Percentiles rank a stretch among this genome's conserved stretches.
Conservation (phyloP, 345 rosid species). For the Adansonia digitata region DNA sequence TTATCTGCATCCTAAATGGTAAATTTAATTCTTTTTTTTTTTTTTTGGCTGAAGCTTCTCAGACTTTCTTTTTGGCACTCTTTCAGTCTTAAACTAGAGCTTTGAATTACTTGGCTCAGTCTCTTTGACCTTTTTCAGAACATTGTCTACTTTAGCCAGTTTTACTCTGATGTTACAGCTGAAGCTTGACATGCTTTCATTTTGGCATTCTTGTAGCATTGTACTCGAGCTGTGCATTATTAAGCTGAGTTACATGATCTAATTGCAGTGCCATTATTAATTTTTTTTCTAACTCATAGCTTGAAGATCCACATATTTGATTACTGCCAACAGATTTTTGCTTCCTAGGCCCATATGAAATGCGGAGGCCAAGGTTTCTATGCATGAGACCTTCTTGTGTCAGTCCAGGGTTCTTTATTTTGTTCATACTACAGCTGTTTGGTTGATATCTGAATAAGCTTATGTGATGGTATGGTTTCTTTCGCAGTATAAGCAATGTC, state of each 20-base stretch:
- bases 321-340: not conserved
- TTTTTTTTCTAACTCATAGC: not conserved
- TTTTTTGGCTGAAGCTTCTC: not conserved
- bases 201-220: not conserved
- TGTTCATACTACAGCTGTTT: not conserved
- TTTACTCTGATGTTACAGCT: not conserved
- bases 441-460: conserved; percentile 8
- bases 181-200: not conserved
- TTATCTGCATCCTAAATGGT: not conserved
- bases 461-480: conserved; percentile 1
- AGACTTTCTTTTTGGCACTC: not conserved
- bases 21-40: not conserved
- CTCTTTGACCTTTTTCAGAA: not conserved
- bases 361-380: not conserved
- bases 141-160: not conserved
- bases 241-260: not conserved
- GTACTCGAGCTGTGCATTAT: not conserved
- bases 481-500: conserved; percentile 64
- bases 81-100: not conserved
- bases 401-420: not conserved
- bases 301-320: not conserved
- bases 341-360: not conserved
- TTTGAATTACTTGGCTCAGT: not conserved
- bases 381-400: not conserved
- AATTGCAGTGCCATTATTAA: not conserved